Evolutionary conservation across 2,329 filamentous ascomycete species (phyloP), one percentile per base, ranked within the genome.

Genomic region (Curvularia sp.): DNA sequence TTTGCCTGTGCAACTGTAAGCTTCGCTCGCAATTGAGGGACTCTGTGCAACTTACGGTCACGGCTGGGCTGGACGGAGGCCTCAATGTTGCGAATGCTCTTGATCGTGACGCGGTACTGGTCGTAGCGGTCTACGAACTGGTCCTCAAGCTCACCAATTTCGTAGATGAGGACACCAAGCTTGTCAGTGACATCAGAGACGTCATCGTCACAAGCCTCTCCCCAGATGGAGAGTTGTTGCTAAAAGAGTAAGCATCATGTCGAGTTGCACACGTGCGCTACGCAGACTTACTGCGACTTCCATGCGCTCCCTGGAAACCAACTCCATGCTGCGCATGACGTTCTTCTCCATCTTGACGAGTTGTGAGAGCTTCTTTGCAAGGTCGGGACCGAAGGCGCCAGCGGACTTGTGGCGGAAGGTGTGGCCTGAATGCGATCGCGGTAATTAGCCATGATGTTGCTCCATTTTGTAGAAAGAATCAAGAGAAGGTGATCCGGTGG

Each of bases 281-380:
- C 24, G 49, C 58, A 63, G 13, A 85, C 92, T 75, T 90, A 97
- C 93, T 75, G 95, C 95, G 67, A 97, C 94, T 74, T 98, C 95
- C 93, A 98, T 98, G 71, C 95, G 89, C 84, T 99, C 95, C 74
- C 93, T 89, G 46, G 93, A 93, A 53, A 98, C 95, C 49, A 92
- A 85, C 78, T 99, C 95, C 85, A 98, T 89, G 78, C 93, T 97
- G 79, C 95, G 92, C 95, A 99, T 99, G 57, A 97, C 92, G 77
- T 99, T 98, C 88, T 99, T 99, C 83, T 99, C 95, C 95, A 99
- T 99, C 87, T 99, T 99, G 64, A 99, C 95, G 53, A 99, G 87
- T 82, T 96, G 92, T 41, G 93, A 92, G 63, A 99, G 89, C 86
- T 99, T 99, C 86, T 97, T 97, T 58, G 95, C 90, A 58, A 99